Evolutionary conservation across 1,139 yeast genomes (phyloP).

Genomic region (Candida sanyaensis): DNA sequence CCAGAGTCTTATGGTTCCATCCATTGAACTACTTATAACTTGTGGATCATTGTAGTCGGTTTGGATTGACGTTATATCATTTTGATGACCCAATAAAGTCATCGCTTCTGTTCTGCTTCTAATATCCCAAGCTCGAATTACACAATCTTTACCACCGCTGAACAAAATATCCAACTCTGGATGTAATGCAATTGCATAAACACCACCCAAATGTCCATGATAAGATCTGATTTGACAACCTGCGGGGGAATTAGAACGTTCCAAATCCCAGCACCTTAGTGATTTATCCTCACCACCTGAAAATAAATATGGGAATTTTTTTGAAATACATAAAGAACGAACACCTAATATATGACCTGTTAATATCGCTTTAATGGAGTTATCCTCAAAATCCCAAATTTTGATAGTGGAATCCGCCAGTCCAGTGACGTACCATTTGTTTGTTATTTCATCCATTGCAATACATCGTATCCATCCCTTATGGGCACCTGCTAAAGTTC

Average conservation of each 20-base stretch:
- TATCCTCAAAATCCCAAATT: slow-evolving; percentile 86
- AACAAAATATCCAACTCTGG: slow-evolving; percentile 86
- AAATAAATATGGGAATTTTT: slow-evolving; percentile 82
- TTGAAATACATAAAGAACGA: slow-evolving; percentile 71
- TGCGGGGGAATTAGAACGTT: slow-evolving; percentile 64
- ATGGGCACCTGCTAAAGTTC: slow-evolving; percentile 83
- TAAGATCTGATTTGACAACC: slow-evolving; percentile 72
- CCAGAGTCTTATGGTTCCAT: slow-evolving; percentile 85
- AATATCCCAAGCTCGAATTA: slow-evolving; percentile 91
- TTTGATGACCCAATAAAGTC: slow-evolving; percentile 80
- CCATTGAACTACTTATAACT: slow-evolving; percentile 79
- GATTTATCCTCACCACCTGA: slow-evolving; percentile 93
- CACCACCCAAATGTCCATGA: slow-evolving; percentile 93
- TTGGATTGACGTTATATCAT: slow-evolving; percentile 68
- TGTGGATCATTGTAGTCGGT: slow-evolving; percentile 83
- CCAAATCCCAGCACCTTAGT: slow-evolving; percentile 97
- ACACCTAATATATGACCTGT: slow-evolving; percentile 94
- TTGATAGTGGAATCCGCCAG: slow-evolving; percentile 87
- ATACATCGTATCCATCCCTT: slow-evolving; percentile 89
- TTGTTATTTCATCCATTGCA: slow-evolving; percentile 76
- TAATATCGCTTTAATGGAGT: slow-evolving; percentile 68
- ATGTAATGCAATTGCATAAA: slow-evolving; percentile 79
- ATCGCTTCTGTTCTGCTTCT: slow-evolving; percentile 75
- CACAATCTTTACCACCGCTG: slow-evolving; percentile 89
- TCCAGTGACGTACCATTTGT: slow-evolving; percentile 91